A percentile compares a stretch with the other conserved stretches of the same genome.
These are phyloP conservation scores for Hymenoscyphus fraxineus DNA, from an alignment of 2,329 filamentous ascomycete genomes.

Conservation along the genomic window DNA sequence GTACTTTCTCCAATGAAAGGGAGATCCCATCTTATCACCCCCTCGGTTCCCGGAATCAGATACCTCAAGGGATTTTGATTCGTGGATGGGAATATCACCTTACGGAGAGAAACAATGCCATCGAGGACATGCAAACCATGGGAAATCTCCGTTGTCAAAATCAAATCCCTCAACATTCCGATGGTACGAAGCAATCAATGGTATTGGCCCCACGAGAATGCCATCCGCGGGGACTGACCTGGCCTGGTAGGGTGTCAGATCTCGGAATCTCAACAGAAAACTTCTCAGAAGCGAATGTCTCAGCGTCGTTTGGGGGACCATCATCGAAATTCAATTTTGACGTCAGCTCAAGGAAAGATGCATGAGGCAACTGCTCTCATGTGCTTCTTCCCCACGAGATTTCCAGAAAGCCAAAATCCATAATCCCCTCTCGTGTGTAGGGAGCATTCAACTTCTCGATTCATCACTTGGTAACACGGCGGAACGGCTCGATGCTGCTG, in stretches of 20 bases:
- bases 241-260: background rate
- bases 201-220: background rate
- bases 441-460: background rate
- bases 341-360: background rate
- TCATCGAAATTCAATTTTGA: background rate
- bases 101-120: background rate
- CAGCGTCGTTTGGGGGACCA: background rate
- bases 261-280: background rate
- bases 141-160: background rate
- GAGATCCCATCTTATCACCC: background rate
- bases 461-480: background rate
- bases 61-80: background rate
- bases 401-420: background rate
- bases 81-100: background rate
- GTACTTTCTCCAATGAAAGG: background rate
- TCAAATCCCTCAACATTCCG: background rate
- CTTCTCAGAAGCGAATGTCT: background rate
- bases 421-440: too few species aligned
- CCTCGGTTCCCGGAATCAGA: slow-evolving; percentile 1
- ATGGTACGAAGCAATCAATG: background rate
- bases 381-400: background rate
- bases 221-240: background rate
- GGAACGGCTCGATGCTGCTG: background rate
- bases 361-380: background rate
- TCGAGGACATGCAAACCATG: background rate